These are phyloP conservation scores for Elongisporangium undulatum DNA, from an alignment of 352 stramenopile genomes.

Conservation along the genomic window DNA sequence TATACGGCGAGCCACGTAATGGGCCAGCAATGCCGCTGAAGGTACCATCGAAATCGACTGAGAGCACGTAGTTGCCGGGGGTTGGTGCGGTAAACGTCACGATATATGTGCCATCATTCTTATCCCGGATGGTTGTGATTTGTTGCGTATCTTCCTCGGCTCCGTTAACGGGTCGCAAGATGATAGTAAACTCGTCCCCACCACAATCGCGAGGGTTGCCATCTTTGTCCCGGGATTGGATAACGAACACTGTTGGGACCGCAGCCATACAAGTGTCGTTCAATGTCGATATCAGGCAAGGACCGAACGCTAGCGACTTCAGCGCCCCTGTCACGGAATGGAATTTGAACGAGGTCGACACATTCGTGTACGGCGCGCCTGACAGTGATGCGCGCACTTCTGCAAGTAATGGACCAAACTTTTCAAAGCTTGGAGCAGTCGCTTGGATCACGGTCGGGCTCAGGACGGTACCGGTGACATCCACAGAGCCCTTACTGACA, in stretches of 20 bases:
- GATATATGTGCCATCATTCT: constrained; percentile 93
- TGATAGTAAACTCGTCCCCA: constrained; percentile 93
- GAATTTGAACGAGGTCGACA: constrained; percentile 83
- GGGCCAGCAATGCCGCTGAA: constrained; percentile 92
- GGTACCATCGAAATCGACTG: constrained; percentile 90
- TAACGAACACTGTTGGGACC: constrained; percentile 85
- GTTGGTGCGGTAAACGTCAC: constrained; percentile 86
- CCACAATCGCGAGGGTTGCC: constrained; percentile 89
- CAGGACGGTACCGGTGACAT: constrained; percentile 87
- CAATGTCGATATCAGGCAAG: constrained; percentile 72
- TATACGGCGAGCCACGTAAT: constrained; percentile 93
- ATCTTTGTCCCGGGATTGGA: constrained; percentile 90
- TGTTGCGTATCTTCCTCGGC: constrained; percentile 29
- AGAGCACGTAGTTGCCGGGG: constrained; percentile 83
- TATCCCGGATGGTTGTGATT: constrained; percentile 69
- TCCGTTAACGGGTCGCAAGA: constrained; percentile 36
- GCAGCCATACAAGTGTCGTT: constrained; percentile 66
- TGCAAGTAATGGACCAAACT: constrained; percentile 85
- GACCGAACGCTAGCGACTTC: constrained; percentile 93
- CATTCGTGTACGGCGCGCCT: constrained; percentile 92
- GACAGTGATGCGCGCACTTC: constrained; percentile 90
- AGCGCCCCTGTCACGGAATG: constrained; percentile 91
- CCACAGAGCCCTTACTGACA: constrained; percentile 91
- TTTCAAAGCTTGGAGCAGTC: constrained; percentile 92
- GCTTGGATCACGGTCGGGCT: constrained; percentile 86